phyloP scores from a whole-genome alignment of 768 basidiomycete genomes.

The Lactarius deliciosus region DNA sequence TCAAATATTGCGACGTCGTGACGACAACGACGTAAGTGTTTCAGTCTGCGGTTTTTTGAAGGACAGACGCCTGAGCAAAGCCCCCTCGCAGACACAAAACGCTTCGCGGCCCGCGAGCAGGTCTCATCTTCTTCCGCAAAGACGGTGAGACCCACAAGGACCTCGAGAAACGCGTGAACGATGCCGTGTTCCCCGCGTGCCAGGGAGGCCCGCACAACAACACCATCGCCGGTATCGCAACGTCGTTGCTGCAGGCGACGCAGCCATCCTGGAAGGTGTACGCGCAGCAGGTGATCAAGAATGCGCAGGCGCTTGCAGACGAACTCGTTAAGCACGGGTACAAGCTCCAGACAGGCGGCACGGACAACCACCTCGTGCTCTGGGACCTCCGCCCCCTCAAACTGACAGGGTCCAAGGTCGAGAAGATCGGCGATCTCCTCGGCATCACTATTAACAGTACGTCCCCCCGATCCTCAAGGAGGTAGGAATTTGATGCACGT shows the following conservation, averaged over 20 bases:
- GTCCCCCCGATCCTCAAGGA: constrained; percentile 33
- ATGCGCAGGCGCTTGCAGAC: constrained; percentile 75
- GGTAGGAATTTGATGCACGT: too few relatives aligned
- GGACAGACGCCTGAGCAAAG: background rate
- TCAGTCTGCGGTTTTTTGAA: background rate
- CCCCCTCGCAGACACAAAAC: constrained; percentile 79
- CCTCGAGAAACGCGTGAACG: constrained; percentile 95
- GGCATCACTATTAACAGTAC: constrained; percentile 95
- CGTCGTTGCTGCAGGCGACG: constrained; percentile 86
- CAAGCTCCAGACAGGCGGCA: constrained; percentile 95
- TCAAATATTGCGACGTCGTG: constrained; percentile 95
- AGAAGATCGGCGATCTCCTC: constrained; percentile 96
- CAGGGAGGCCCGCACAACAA: constrained; percentile 99
- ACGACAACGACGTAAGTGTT: constrained; percentile 87
- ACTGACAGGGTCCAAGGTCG: constrained; percentile 96
- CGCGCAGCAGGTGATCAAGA: constrained; percentile 91
- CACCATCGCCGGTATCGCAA: constrained; percentile 94
- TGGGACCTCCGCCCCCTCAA: constrained; percentile 97
- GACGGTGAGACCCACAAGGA: constrained; percentile 79
- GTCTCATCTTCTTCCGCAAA: constrained; percentile 97
- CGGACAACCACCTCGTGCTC: constrained; percentile 96
- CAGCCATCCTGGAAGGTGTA: constrained; percentile 89
- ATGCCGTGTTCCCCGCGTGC: constrained; percentile 99
- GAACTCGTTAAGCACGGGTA: constrained; percentile 79
- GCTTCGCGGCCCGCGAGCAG: constrained; percentile 95